phyloP scores from a whole-genome alignment of 1,284 basidiomycete genomes.

The Volvariella surrecta region DNA sequence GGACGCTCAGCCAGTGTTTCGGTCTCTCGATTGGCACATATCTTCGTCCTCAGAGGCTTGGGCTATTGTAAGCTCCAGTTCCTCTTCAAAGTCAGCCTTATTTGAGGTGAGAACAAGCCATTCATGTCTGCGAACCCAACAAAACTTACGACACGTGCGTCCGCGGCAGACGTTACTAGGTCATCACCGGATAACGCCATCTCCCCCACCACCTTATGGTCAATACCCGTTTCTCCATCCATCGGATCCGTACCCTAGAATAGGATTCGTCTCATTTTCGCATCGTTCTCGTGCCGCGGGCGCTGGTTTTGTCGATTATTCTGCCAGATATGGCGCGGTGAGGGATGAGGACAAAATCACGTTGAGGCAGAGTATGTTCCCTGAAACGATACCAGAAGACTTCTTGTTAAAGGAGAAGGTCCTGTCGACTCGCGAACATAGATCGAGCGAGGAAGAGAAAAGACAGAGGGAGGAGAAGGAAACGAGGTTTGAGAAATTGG shows the following conservation, averaged over 20 bases:
- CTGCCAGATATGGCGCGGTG: constrained; percentile 82
- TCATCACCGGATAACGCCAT: constrained; percentile 57
- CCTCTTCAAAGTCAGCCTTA: constrained; percentile 40
- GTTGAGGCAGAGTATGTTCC: constrained; percentile 61
- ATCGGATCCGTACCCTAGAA: constrained; percentile 36
- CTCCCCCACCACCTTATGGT: constrained; percentile 50
- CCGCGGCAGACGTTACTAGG: constrained; percentile 47
- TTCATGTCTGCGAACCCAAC: background rate
- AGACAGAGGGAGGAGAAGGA: constrained; percentile 19
- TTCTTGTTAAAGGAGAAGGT: constrained; percentile 17
- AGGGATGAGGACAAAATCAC: constrained; percentile 76
- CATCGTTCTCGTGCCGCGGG: constrained; percentile 49
- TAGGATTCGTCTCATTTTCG: constrained; percentile 70
- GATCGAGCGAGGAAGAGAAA: constrained; percentile 11
- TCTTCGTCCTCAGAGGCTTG: constrained; percentile 51
- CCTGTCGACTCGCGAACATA: constrained; percentile 12
- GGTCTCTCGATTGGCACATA: constrained; percentile 51
- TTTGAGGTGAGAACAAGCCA: constrained; percentile 43
- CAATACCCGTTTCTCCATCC: constrained; percentile 61
- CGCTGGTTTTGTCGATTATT: constrained; percentile 86
- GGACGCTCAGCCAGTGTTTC: constrained; percentile 35
- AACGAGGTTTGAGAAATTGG: constrained; percentile 39
- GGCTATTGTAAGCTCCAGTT: constrained; percentile 52
- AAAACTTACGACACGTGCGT: constrained; percentile 15
- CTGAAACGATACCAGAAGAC: constrained; percentile 31